Conservation (phyloP, 345 rosid species). For the Lumnitzera racemosa region DNA sequence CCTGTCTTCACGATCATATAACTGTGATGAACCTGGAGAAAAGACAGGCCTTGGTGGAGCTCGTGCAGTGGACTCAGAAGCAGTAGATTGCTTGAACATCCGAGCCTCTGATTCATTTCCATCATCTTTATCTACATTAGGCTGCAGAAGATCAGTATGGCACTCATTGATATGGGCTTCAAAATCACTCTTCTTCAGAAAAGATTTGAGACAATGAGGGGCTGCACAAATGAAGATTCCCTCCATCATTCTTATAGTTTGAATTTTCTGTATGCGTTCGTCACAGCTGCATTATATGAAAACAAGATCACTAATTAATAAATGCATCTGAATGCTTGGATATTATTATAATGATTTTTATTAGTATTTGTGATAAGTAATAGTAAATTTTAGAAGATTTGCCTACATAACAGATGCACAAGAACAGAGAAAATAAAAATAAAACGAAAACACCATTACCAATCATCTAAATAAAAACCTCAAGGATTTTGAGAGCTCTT, state of each 20-base stretch:
- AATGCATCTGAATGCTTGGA: not conserved
- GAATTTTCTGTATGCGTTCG: conserved; percentile 93
- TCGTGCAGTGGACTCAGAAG: conserved; percentile 59
- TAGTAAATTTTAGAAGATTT: no score
- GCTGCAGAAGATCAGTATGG: conserved; percentile 60
- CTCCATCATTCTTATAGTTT: conserved; percentile 95
- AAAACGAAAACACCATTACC: no score
- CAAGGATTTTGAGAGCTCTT: no score
- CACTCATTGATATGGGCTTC: conserved; percentile 65
- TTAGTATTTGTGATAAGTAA: no score
- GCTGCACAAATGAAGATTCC: conserved; percentile 98
- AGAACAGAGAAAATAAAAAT: no score
- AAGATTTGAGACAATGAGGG: conserved; percentile 93
- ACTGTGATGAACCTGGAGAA: conserved; percentile 51
- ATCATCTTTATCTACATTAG: conserved; percentile 62
- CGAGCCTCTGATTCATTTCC: conserved; percentile 68
- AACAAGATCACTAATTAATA: not conserved
- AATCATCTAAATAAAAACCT: no score
- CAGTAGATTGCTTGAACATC: conserved; percentile 58
- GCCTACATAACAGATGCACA: no score
- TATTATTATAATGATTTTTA: not conserved
- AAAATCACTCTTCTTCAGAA: conserved; percentile 70
- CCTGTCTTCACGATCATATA: conserved; percentile 50
- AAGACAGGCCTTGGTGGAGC: conserved; percentile 45
- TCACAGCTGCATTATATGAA: conserved; percentile 54